Conservation (phyloP, 2,329 filamentous ascomycete genomes). For the Exophiala phaeomuriformis region DNA sequence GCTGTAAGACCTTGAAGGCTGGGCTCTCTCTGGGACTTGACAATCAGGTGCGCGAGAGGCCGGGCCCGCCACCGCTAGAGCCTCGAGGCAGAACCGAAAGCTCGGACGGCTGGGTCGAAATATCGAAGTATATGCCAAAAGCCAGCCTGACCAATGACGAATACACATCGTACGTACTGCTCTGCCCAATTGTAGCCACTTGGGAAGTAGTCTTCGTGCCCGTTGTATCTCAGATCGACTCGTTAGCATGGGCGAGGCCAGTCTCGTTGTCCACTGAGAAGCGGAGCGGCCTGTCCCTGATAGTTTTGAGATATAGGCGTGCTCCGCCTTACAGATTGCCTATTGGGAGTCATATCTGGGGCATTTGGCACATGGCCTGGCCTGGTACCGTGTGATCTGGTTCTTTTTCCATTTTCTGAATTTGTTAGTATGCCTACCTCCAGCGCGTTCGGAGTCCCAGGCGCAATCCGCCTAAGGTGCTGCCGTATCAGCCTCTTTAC, state of each 20-base stretch:
- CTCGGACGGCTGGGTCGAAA: slow-evolving; percentile 1
- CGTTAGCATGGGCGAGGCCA: background rate
- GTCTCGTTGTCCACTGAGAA: no score
- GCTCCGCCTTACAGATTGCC: no score
- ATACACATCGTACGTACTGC: background rate
- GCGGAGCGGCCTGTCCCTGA: no score
- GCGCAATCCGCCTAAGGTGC: no score
- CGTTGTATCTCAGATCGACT: background rate
- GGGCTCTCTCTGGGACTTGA: slow-evolving; percentile 1
- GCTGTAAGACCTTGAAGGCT: slow-evolving; percentile 68
- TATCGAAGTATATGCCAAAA: background rate
- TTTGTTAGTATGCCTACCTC: no score
- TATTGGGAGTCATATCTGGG: no score
- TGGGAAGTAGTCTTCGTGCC: background rate
- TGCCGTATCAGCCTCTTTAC: no score
- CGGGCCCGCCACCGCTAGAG: slow-evolving; percentile 8
- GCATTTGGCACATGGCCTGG: no score
- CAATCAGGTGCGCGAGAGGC: slow-evolving; percentile 9
- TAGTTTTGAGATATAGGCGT: no score
- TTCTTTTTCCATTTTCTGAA: no score
- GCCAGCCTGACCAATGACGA: background rate
- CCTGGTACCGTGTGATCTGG: no score
- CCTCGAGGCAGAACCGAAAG: slow-evolving; percentile 2
- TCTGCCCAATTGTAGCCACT: background rate
- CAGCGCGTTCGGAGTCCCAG: no score